These are phyloP conservation scores for Ceriops decandra DNA, from an alignment of 345 rosid genomes.

Conservation along the genomic window DNA sequence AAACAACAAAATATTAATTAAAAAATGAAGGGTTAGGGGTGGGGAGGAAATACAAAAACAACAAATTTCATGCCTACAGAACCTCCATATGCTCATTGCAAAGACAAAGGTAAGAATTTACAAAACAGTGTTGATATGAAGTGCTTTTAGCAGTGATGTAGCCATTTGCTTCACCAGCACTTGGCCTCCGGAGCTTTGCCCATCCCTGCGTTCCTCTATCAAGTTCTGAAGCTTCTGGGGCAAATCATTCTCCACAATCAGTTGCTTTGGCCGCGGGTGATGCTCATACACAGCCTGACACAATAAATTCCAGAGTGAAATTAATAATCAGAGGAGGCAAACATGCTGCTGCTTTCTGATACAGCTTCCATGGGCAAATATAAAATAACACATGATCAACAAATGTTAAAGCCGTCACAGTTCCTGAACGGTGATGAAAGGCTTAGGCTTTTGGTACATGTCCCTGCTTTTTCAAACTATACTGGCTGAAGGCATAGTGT, in stretches of 20 bases:
- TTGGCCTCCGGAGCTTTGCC: constrained; percentile 95
- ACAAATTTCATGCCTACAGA: constrained; percentile 13
- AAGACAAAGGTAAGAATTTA: constrained; percentile 32
- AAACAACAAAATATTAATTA: not conserved
- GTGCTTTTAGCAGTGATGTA: constrained; percentile 90
- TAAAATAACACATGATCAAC: not conserved
- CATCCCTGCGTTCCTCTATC: constrained; percentile 95
- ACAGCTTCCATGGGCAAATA: not conserved
- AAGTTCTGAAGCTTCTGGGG: constrained; percentile 80
- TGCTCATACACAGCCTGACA: constrained; percentile 95
- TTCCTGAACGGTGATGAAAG: not conserved
- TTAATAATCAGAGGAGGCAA: not conserved
- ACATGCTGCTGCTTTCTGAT: not conserved
- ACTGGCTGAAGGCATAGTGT: too few species aligned
- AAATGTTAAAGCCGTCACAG: not conserved
- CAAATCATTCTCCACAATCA: constrained; percentile 92
- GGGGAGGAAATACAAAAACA: not conserved
- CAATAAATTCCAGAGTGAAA: not conserved
- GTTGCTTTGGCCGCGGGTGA: constrained; percentile 92
- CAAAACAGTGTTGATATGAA: constrained; percentile 83
- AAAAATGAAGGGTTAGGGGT: not conserved
- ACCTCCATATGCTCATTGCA: constrained; percentile 17
- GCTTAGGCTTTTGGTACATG: too few species aligned
- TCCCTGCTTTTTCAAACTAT: too few species aligned
- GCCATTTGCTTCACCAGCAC: constrained; percentile 98